Conservation (phyloP, 257 asterid genomes). For the Solanum corneliomulleri region DNA sequence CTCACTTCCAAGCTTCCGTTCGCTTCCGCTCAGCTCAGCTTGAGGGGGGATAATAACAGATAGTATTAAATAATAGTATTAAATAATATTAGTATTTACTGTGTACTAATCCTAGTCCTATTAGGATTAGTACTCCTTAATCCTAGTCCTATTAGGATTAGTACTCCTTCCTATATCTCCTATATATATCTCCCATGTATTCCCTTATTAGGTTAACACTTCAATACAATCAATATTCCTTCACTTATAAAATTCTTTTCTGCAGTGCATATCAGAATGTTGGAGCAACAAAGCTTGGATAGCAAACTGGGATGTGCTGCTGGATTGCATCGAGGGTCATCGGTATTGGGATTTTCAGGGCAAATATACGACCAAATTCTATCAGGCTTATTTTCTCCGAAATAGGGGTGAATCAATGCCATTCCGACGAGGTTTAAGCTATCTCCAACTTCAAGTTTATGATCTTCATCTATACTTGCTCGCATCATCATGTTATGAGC, state of each 20-base stretch:
- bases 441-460: background rate
- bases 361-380: conserved; percentile 26
- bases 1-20: too few relatives aligned
- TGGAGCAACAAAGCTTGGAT: conserved; percentile 15
- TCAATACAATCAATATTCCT: too few relatives aligned
- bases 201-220: too few relatives aligned
- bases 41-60: too few relatives aligned
- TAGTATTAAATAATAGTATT: too few relatives aligned
- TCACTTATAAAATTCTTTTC: conserved; percentile 25
- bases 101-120: too few relatives aligned
- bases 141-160: too few relatives aligned
- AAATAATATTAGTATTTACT: too few relatives aligned
- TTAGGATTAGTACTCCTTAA: too few relatives aligned
- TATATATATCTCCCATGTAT: too few relatives aligned
- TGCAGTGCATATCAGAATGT: conserved; percentile 34
- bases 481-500: conserved; percentile 43
- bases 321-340: conserved; percentile 61
- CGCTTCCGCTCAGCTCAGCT: too few relatives aligned
- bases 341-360: conserved; percentile 1
- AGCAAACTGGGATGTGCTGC: conserved; percentile 25
- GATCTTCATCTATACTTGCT: background rate
- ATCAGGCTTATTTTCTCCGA: conserved; percentile 23
- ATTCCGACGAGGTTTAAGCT: conserved; percentile 30
- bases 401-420: conserved; percentile 53
- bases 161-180: too few relatives aligned